Percentiles rank a stretch among this genome's conserved stretches.
phyloP scores from a whole-genome alignment of 768 basidiomycete genomes.

The Suillus ampliporus region DNA sequence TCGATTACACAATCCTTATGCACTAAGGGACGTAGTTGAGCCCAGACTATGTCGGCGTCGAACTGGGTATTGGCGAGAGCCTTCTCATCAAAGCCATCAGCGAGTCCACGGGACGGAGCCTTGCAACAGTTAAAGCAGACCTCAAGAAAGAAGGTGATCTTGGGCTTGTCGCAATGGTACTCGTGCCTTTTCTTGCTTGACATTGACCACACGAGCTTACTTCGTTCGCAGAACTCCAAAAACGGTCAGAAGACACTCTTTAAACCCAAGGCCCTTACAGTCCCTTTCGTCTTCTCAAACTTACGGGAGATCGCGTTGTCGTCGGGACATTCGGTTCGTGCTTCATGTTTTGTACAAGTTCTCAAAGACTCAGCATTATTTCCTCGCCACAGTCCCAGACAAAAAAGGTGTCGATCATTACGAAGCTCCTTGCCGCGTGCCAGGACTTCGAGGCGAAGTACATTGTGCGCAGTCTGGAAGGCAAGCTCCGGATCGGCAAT shows the following conservation, averaged over 20 bases:
- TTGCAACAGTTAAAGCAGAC: slow-evolving; percentile 84
- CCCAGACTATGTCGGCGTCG: slow-evolving; percentile 94
- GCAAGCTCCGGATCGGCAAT: slow-evolving; percentile 95
- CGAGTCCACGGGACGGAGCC: slow-evolving; percentile 91
- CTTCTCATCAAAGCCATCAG: slow-evolving; percentile 94
- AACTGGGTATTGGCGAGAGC: slow-evolving; percentile 96
- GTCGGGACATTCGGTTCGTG: slow-evolving; percentile 77
- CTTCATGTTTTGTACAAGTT: neutral
- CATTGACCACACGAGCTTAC: slow-evolving; percentile 9
- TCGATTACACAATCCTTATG: neutral
- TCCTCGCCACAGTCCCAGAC: slow-evolving; percentile 73
- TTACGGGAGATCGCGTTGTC: slow-evolving; percentile 90
- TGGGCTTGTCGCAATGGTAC: slow-evolving; percentile 92
- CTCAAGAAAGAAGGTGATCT: slow-evolving; percentile 95
- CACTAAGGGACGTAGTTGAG: slow-evolving; percentile 61
- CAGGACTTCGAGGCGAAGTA: slow-evolving; percentile 94
- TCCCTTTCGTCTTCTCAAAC: slow-evolving; percentile 89
- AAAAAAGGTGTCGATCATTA: slow-evolving; percentile 95
- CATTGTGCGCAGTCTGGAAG: slow-evolving; percentile 93
- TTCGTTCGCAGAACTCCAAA: slow-evolving; percentile 77
- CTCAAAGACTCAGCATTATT: slow-evolving; percentile 13
- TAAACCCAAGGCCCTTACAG: slow-evolving; percentile 89
- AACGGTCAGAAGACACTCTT: slow-evolving; percentile 92
- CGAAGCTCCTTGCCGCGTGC: slow-evolving; percentile 91
- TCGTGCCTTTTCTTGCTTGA: neutral